A percentile compares a stretch with the other conserved stretches of the same genome.
Conservation (phyloP, 441 rosid genomes). For the Metrosideros polymorpha region DNA sequence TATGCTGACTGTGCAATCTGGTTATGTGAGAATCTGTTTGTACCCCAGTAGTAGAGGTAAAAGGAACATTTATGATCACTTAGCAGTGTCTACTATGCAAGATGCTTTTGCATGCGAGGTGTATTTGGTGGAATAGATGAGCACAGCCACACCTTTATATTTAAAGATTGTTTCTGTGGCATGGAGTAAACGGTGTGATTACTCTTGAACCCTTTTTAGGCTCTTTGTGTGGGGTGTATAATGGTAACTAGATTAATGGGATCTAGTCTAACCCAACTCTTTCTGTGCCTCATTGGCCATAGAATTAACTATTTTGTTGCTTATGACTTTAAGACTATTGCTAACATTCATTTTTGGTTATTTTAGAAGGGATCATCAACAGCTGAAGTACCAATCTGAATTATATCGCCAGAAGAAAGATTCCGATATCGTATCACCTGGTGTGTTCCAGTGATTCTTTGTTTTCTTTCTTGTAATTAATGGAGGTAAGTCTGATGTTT, state of each 20-base stretch:
- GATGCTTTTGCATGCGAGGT: background rate
- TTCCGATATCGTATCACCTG: conserved; percentile 35
- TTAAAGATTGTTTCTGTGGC: background rate
- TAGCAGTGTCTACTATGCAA: background rate
- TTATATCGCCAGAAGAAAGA: conserved; percentile 60
- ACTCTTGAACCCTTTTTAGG: background rate
- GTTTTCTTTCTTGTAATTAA: background rate
- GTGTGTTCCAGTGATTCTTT: conserved; percentile 19
- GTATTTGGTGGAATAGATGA: background rate
- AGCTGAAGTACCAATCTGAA: conserved; percentile 51
- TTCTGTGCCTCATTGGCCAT: background rate
- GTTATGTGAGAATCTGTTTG: background rate
- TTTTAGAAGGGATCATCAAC: conserved; percentile 48
- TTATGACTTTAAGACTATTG: background rate
- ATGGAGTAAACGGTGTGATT: background rate
- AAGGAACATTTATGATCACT: background rate
- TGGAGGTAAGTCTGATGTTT: background rate
- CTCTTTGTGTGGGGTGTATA: background rate
- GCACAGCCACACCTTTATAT: background rate
- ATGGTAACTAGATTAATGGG: background rate
- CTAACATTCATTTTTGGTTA: background rate
- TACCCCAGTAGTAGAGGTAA: background rate
- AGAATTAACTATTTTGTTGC: background rate
- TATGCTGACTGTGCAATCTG: background rate
- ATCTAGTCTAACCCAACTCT: background rate